phyloP scores from a whole-genome alignment of 257 asterid genomes.

The Petunia secreta region DNA sequence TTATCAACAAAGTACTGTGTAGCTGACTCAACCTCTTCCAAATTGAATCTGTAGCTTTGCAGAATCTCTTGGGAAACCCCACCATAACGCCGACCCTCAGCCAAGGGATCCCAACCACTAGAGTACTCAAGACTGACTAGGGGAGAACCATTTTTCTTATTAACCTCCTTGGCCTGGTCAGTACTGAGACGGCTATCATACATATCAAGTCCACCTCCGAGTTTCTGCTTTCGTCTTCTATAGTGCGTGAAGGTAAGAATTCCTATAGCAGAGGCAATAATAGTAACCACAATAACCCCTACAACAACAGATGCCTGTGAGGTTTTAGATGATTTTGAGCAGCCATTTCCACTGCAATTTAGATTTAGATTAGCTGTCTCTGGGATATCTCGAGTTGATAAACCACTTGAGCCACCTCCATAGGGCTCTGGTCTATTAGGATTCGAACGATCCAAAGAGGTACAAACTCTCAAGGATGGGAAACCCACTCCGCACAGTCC shows the following conservation, averaged over 20 bases:
- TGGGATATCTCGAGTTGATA: conserved; percentile 64
- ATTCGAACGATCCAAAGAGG: conserved; percentile 41
- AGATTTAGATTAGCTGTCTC: conserved; percentile 81
- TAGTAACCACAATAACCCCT: conserved; percentile 51
- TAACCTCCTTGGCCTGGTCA: conserved; percentile 49
- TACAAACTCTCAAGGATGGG: conserved; percentile 59
- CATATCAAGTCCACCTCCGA: conserved; percentile 41
- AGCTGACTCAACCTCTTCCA: conserved; percentile 83
- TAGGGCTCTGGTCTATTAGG: conserved; percentile 64
- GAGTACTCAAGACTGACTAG: conserved; percentile 88
- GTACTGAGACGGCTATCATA: conserved; percentile 47
- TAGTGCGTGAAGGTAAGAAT: conserved; percentile 49
- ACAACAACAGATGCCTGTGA: conserved; percentile 62
- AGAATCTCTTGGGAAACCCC: conserved; percentile 63
- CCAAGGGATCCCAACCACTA: conserved; percentile 90
- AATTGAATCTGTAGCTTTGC: conserved; percentile 68
- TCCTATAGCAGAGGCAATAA: conserved; percentile 50
- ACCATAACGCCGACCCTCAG: conserved; percentile 77
- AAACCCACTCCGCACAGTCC: conserved; percentile 83
- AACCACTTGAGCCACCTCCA: conserved; percentile 51
- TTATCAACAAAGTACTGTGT: conserved; percentile 80
- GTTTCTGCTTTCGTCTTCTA: conserved; percentile 66
- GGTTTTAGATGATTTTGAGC: conserved; percentile 58
- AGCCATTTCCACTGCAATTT: conserved; percentile 59
- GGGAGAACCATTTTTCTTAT: conserved; percentile 81